Conservation (phyloP, 129 eudicot species). For the Scalesia atractyloides region DNA sequence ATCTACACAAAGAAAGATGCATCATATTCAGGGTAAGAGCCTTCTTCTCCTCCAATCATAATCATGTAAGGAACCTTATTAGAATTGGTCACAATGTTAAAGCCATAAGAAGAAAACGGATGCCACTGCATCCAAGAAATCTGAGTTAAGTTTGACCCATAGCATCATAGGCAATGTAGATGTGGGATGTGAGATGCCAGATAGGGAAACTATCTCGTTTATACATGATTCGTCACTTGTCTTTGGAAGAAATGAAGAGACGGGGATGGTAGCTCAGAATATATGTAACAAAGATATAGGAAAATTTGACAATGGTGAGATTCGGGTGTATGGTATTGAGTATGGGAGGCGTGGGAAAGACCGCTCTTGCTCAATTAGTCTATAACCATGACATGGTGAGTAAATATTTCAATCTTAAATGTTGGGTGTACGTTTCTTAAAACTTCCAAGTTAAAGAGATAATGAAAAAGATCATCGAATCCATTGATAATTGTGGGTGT, state of each 20-base stretch:
- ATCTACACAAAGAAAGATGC: background rate
- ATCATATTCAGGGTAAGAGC: background rate
- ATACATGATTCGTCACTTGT: background rate
- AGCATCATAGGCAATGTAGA: too few relatives aligned
- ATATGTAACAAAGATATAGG: background rate
- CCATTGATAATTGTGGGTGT: background rate
- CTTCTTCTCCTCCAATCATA: background rate
- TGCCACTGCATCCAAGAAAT: background rate
- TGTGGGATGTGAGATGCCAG: background rate
- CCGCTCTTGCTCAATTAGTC: slow-evolving; percentile 16
- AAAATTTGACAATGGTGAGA: background rate
- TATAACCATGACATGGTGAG: background rate
- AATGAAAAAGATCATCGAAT: background rate
- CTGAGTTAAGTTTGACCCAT: background rate
- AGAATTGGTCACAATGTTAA: background rate
- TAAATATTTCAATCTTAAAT: too few relatives aligned
- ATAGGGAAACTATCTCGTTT: slow-evolving; percentile 2
- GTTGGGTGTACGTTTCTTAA: background rate
- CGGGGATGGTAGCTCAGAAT: background rate
- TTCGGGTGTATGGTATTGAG: background rate
- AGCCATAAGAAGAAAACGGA: background rate
- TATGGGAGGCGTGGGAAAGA: slow-evolving; percentile 17
- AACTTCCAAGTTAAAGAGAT: background rate
- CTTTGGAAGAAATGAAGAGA: background rate
- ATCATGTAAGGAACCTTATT: background rate